Base-by-base conservation (phyloP, 78 protist species). In the Tieghemostelium lacteum region DNA sequence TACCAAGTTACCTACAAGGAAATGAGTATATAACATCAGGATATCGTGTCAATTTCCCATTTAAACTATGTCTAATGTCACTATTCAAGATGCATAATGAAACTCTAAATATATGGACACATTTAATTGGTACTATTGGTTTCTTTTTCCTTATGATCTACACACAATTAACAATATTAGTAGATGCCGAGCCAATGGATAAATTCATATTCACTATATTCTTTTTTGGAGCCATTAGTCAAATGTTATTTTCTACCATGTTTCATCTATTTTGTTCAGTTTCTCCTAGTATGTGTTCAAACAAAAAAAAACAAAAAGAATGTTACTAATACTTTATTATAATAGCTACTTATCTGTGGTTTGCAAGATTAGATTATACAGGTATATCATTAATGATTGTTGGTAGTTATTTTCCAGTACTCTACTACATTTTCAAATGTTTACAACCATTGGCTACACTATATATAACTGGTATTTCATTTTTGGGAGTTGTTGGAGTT, bases 71-170 rank as follows among this genome's bases (percentile, higher is more conserved):
- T 50, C n/a, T 76, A 16, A 61, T n/a, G 33, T 63, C 74, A 50
- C 40, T 76, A 29, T 76, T 76, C 33, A 61, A 55, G 36, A 50
- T 76, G 33, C 87, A 76, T 63, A 76, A 76, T 49, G 87, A 76
- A 64, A 76, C 87, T 50, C 36, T 76, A 61, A 76, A 76, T 64
- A 76, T 76, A 31, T 76, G 87, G 87, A 76, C 87, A 3, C 87
- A 76, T 64, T 76, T 76, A 50, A 33, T 76, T 4, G 87, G 73
- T n/a, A 50, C 87, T 34, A 4, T 76, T 22, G 24, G 45, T 50
- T 76, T 76, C 57, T 76, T 76, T 33, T 33, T 64, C 22, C 64
- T 76, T 34, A 76, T 76, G 87, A 64, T 76, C 31, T 45, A 45
- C n/a, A 76, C 87, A n/a, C 22, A n/a, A 31, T n/a, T 22, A 1